Percentiles rank a stretch among this genome's conserved stretches.
Evolutionary conservation across 1,284 basidiomycete species (phyloP).

Genomic region (Ceraceosorus guamensis): DNA sequence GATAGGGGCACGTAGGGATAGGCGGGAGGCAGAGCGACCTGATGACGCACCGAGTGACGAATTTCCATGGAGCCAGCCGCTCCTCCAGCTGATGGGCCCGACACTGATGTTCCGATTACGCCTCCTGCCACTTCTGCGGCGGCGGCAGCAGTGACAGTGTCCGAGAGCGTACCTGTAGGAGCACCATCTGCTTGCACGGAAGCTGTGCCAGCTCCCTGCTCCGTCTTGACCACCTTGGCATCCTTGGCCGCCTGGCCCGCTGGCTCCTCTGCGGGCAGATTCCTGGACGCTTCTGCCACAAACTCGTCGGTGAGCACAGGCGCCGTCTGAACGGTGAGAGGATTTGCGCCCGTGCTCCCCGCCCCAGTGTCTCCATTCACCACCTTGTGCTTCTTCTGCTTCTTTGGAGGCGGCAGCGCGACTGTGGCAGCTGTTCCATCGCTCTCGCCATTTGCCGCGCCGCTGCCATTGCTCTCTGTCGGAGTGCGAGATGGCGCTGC

Average conservation of each 20-base stretch:
- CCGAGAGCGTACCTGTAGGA: no score
- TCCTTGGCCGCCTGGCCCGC: no score
- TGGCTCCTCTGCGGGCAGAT: neutral
- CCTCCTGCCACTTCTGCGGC: neutral
- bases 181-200: no score
- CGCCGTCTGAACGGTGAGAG: neutral
- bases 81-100: neutral
- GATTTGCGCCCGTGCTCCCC: neutral
- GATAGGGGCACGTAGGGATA: constrained; percentile 88
- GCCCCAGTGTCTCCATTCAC: no score
- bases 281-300: neutral
- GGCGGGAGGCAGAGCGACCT: constrained; percentile 88
- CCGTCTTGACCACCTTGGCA: no score
- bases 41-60: constrained; percentile 62
- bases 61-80: constrained; percentile 22
- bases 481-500: neutral
- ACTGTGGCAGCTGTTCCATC: no score
- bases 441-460: neutral
- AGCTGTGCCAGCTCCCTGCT: no score
- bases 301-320: constrained; percentile 7
- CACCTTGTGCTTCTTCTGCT: neutral
- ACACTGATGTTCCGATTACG: neutral
- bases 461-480: no score
- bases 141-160: neutral
- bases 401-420: no score